phyloP scores from a whole-genome alignment of 345 rosid species.

The Linum usitatissimum region DNA sequence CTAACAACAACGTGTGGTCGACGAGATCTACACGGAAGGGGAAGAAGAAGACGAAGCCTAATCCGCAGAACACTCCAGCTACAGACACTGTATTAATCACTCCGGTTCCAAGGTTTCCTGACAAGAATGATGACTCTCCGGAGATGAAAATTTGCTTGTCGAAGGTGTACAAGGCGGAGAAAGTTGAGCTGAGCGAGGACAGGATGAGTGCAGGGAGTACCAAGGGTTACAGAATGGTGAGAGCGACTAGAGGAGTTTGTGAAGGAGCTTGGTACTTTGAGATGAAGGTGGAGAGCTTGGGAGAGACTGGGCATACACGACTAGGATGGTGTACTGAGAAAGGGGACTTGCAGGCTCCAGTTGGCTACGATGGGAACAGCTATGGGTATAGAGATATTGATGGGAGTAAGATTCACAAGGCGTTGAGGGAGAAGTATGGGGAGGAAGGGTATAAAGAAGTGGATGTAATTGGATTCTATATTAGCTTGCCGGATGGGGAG shows the following conservation, averaged over 20 bases:
- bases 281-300: conserved; percentile 60
- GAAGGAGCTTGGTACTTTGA: conserved; percentile 99
- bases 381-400: conserved; percentile 90
- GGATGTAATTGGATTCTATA: conserved; percentile 84
- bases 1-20: conserved; percentile 70
- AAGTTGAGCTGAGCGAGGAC: conserved; percentile 81
- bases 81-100: conserved; percentile 67
- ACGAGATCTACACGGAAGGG: conserved; percentile 83
- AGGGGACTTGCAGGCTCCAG: conserved; percentile 96
- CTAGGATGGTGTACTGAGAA: conserved; percentile 94
- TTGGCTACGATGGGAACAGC: conserved; percentile 86
- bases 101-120: conserved; percentile 69
- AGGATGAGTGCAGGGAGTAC: conserved; percentile 75
- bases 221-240: conserved; percentile 94
- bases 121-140: conserved; percentile 63
- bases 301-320: conserved; percentile 88
- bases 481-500: conserved; percentile 78
- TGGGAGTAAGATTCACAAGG: conserved; percentile 96
- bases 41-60: conserved; percentile 73
- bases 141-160: conserved; percentile 70
- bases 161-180: conserved; percentile 89
- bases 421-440: conserved; percentile 75
- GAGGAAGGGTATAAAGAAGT: conserved; percentile 88
- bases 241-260: conserved; percentile 85
- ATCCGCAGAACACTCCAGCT: conserved; percentile 37